Conservation (phyloP, 1,284 basidiomycete genomes). For the Heterobasidion annosum region DNA sequence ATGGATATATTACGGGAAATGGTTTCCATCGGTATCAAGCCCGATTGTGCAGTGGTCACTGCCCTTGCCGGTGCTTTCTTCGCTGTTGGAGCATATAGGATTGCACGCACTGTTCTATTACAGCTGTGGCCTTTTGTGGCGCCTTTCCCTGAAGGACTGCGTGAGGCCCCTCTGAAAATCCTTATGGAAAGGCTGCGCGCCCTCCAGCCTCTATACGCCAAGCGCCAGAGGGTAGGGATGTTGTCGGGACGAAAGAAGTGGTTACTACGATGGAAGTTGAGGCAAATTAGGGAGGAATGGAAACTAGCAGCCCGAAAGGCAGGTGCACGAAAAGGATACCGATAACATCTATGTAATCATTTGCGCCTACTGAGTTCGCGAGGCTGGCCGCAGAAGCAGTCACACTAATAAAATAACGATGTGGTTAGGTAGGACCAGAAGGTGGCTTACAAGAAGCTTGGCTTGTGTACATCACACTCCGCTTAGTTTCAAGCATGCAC, state of each 20-base stretch:
- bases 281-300: constrained; percentile 6
- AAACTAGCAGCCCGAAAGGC: background rate
- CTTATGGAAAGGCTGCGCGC: constrained; percentile 7
- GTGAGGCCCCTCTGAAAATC: constrained; percentile 24
- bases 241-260: constrained; percentile 8
- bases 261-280: constrained; percentile 17
- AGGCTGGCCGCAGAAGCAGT: too few species aligned
- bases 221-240: background rate
- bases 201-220: constrained; percentile 31
- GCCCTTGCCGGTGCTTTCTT: constrained; percentile 62
- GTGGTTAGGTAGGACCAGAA: too few species aligned
- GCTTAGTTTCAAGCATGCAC: too few species aligned
- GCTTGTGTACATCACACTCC: too few species aligned
- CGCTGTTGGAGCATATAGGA: constrained; percentile 36
- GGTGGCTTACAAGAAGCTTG: too few species aligned
- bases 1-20: constrained; percentile 50
- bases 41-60: constrained; percentile 60
- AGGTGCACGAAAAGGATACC: background rate
- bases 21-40: constrained; percentile 48
- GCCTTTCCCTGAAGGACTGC: constrained; percentile 44
- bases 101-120: constrained; percentile 44
- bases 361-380: too few species aligned
- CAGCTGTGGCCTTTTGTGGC: constrained; percentile 57
- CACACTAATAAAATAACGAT: too few species aligned
- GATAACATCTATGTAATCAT: too few species aligned